These are phyloP conservation scores for button mushroom (Agaricus bisporus) DNA, from an alignment of 768 basidiomycete genomes.

Conservation along the genomic window DNA sequence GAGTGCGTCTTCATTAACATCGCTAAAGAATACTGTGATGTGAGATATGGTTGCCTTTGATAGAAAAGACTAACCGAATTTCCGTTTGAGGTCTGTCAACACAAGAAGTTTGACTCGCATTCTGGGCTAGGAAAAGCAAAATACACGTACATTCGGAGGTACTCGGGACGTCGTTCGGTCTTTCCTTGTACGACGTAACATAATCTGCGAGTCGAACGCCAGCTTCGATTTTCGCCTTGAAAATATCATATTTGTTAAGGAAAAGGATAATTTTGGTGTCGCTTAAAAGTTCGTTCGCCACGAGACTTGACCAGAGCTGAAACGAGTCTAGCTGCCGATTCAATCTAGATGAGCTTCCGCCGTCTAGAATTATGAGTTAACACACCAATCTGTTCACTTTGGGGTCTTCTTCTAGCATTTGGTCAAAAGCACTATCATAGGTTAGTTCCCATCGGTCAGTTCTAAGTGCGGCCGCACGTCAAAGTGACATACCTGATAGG, in stretches of 20 bases:
- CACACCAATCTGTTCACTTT: constrained; percentile 55
- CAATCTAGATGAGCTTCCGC: background rate
- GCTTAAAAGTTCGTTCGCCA: constrained; percentile 64
- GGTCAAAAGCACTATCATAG: constrained; percentile 51
- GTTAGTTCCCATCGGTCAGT: background rate
- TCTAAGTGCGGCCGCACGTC: background rate
- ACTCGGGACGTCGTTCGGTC: constrained; percentile 65
- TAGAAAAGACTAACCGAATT: constrained; percentile 32
- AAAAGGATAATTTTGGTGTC: constrained; percentile 73
- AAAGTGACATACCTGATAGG: constrained; percentile 43
- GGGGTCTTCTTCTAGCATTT: constrained; percentile 60
- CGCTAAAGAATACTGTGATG: constrained; percentile 17
- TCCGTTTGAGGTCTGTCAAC: constrained; percentile 21
- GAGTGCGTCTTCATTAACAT: constrained; percentile 40
- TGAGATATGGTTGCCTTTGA: background rate
- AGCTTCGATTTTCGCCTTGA: constrained; percentile 56
- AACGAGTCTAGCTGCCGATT: constrained; percentile 64
- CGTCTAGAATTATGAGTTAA: background rate
- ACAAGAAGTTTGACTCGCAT: constrained; percentile 21
- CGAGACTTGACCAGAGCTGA: constrained; percentile 68
- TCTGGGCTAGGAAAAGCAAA: background rate
- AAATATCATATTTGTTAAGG: constrained; percentile 77
- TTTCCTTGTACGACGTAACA: constrained; percentile 65
- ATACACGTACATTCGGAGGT: constrained; percentile 55
- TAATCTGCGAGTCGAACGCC: constrained; percentile 62